Evolutionary conservation across 2,329 filamentous ascomycete genomes (phyloP), one percentile per base, ranked within the genome.

Genomic region (Aspergillus sp.): DNA sequence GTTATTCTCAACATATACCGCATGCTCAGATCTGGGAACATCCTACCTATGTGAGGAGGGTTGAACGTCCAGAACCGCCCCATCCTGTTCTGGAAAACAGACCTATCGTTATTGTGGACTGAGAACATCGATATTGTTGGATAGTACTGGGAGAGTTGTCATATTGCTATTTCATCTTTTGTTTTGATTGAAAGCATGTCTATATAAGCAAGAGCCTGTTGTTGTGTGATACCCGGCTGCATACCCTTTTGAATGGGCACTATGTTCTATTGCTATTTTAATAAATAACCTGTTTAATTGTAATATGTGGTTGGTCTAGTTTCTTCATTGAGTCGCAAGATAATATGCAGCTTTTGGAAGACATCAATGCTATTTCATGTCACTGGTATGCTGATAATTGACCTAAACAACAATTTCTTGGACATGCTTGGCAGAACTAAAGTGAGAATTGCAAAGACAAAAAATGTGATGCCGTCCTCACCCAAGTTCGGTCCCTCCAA

Each of bases 51-150:
- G 52, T 58, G 19, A 54, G 57, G 47, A 48, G 54, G 32, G 51
- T 54, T 17, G 57, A 61, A 41, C 56, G 50, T 12, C 49, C 54
- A 32, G 52, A 52, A 15, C 47, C 50, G 2, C 51, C 48, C 17
- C 50, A 57, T 48, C 25, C 55, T 38, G 42, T 60, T 17, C 48
- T 55, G 12, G 57, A 58, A 20, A 56, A 54, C 41, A 53, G 58
- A 44, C 49, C 50, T 19, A 37, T 63, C 38, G 48, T 66, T 7
- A 59, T 63, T 50, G 56, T 64, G 44, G 64, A 66, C 55, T 66
- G 47, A 55, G 10, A 23, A 33, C 27, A 32, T 5, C 7, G 27
- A 25, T 6, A n/a, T 42, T 27, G 33, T 45, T 17, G n/a, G n/a
- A 37, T 7, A 37, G n/a, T 17, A 37, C 17, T n/a, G 33, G n/a